Percentiles rank a stretch among this genome's conserved stretches.
phyloP scores from a whole-genome alignment of 2,329 filamentous ascomycete species.

The Metarhizium anisopliae region DNA sequence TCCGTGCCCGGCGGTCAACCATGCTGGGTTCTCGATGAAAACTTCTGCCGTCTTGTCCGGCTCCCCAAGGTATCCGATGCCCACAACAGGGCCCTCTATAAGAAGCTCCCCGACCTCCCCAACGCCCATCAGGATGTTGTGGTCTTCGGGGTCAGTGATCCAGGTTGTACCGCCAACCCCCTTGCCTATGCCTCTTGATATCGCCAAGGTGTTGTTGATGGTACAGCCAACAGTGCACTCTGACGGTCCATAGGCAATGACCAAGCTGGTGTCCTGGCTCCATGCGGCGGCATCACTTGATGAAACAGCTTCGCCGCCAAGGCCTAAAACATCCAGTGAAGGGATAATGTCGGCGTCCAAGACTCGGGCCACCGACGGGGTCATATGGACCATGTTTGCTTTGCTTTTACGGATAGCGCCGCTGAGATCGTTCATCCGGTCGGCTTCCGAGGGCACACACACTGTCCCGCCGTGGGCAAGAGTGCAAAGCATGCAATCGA shows the following conservation, averaged over 20 bases:
- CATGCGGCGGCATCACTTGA: neutral
- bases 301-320: constrained; percentile 1
- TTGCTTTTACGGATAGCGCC: neutral
- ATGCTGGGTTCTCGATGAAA: constrained; percentile 48
- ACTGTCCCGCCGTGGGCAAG: constrained; percentile 4
- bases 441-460: constrained; percentile 7
- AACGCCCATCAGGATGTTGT: neutral
- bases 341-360: neutral
- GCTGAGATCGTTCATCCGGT: neutral
- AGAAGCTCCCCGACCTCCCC: constrained; percentile 2
- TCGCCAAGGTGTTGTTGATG: constrained; percentile 29
- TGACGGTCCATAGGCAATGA: constrained; percentile 1
- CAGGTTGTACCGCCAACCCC: neutral
- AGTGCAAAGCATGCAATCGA: constrained; percentile 2
- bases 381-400: neutral
- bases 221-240: constrained; percentile 2
- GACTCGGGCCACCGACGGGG: neutral
- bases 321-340: neutral
- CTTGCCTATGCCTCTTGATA: constrained; percentile 8
- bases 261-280: neutral
- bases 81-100: constrained; percentile 2
- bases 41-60: constrained; percentile 42
- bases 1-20: constrained; percentile 34
- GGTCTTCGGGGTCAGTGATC: neutral
- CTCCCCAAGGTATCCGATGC: neutral